Conservation (phyloP, 306 rosid species). For the Castanea crenata region DNA sequence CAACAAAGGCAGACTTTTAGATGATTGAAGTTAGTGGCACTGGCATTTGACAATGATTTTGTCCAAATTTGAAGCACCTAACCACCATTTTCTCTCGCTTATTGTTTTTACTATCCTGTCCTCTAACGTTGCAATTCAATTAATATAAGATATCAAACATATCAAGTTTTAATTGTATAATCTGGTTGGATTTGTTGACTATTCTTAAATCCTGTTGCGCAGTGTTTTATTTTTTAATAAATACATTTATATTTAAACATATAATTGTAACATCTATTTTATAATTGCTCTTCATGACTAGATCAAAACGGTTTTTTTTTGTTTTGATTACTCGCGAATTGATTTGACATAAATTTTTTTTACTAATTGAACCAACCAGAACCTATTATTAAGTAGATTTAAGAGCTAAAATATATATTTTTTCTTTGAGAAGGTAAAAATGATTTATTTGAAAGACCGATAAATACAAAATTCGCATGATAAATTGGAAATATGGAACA, state of each 20-base stretch:
- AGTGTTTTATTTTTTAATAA: no score
- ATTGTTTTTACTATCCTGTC: constrained; percentile 3
- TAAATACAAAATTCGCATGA: no score
- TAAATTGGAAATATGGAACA: no score
- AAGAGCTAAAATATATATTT: no score
- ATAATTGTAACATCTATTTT: fast-evolving
- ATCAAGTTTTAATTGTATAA: not conserved
- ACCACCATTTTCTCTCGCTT: constrained; percentile 36
- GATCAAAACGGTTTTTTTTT: no score
- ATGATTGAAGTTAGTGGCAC: constrained; percentile 48
- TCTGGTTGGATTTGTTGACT: not conserved
- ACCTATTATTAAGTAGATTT: fast-evolving
- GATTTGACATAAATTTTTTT: no score
- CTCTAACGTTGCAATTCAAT: constrained; percentile 23
- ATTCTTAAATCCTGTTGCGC: not conserved
- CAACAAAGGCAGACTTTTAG: constrained; percentile 42
- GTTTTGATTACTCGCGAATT: no score
- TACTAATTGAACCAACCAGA: no score
- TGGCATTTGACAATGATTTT: constrained; percentile 54
- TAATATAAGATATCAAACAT: constrained; percentile 11
- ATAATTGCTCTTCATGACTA: no score
- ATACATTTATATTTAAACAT: no score
- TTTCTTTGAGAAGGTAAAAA: no score
- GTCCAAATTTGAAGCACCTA: constrained; percentile 58
- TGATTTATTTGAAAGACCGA: no score